Conservation (phyloP, 768 basidiomycete genomes). For the Psilocybe sp. region DNA sequence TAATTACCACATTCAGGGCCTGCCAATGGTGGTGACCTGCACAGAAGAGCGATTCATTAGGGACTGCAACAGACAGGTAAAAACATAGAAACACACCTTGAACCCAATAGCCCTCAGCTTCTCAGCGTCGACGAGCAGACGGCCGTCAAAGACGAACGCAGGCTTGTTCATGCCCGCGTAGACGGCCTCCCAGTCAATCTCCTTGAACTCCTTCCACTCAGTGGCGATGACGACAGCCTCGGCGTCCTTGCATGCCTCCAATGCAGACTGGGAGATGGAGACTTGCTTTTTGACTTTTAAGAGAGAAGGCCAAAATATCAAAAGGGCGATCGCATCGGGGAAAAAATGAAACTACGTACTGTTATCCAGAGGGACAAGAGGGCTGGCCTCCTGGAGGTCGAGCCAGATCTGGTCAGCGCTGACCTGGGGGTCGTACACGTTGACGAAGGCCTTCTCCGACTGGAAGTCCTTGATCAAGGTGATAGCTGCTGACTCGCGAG, state of each 20-base stretch:
- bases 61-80: neutral
- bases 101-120: constrained; percentile 86
- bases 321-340: neutral
- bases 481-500: constrained; percentile 95
- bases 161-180: constrained; percentile 94
- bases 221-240: constrained; percentile 97
- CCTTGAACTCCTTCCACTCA: constrained; percentile 96
- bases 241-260: constrained; percentile 84
- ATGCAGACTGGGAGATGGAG: constrained; percentile 68
- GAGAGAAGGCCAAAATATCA: neutral
- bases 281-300: constrained; percentile 83
- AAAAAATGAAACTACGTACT: constrained; percentile 47
- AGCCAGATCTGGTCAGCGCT: constrained; percentile 82
- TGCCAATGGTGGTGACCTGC: constrained; percentile 27
- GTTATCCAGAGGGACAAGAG: constrained; percentile 55
- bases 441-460: constrained; percentile 81
- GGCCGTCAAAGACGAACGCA: constrained; percentile 96
- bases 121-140: constrained; percentile 80
- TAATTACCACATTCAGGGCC: constrained; percentile 14
- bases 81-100: constrained; percentile 48
- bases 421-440: constrained; percentile 92
- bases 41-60: neutral
- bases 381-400: constrained; percentile 70
- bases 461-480: constrained; percentile 93
- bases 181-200: constrained; percentile 86